Base-by-base conservation (phyloP, 2,329 filamentous ascomycete genomes). In the Alternaria burnsii region DNA sequence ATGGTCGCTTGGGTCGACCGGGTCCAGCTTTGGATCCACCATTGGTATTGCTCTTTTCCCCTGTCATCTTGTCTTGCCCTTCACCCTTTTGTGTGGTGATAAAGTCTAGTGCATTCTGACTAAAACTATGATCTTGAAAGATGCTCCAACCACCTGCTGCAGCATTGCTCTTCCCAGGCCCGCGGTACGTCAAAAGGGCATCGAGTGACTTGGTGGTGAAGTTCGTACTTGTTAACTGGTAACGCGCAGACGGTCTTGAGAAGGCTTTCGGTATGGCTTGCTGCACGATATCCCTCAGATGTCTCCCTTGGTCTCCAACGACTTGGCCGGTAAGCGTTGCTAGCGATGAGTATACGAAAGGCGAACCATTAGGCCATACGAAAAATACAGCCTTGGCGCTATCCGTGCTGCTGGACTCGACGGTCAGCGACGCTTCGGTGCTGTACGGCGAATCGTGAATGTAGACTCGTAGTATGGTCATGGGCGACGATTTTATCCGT, bases 191-290 rank as follows among this genome's bases (percentile, higher is more conserved):
- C 16, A 94, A 80, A 42, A 97, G 81, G 2, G 89, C 89, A 5
- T 85, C 82, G 11, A 97, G 81, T 57, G 90, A 94, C 66, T 88
- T 89, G 16, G 91, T 91, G 0, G 86, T 85, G 20, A 97, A 82
- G 50, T 85, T 88, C 2, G 91, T 92, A 5, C 86, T 78, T 62
- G 88, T 86, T 1, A 97, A 81, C 0, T 87, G 85, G 67, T 91
- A 94, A 30, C 93, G 85, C 63, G 90, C 86, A 30, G 90, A 86
- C 0, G 91, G 91, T 14, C 88, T 85, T 0, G 92, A 95, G 12
- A 97, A 84, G 0, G 93, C 93, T 71, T 92, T 93, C 0, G 93
- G 92, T 8, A 97, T 88, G 2, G 91, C 91, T 62, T 93, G 89
- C 30, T 93, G 83, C 5, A 96, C 87, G 4, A 95, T 82, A 40